These are phyloP conservation scores for bread wheat (Triticum aestivum) DNA, from an alignment of 176 grass and related monocot genomes.

Conservation along the genomic window DNA sequence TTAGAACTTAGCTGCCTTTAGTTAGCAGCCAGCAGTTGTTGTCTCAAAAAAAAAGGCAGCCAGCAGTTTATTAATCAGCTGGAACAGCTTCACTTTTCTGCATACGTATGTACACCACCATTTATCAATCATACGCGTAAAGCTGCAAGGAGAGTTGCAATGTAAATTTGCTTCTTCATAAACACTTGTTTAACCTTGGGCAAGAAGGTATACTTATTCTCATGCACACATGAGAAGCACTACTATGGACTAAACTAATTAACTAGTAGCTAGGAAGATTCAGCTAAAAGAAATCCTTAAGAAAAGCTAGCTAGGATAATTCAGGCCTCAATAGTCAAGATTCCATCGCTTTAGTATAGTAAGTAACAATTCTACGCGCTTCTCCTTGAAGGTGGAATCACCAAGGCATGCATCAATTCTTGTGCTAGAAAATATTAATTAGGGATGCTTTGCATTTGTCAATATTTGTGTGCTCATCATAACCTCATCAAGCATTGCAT, in stretches of 20 bases:
- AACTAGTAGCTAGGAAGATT: background rate
- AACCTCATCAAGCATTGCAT: slow-evolving; percentile 11
- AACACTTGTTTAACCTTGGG: background rate
- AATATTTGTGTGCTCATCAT: slow-evolving; percentile 24
- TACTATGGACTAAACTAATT: background rate
- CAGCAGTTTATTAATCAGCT: background rate
- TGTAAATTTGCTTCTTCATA: background rate
- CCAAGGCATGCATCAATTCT: background rate
- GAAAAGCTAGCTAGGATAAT: no score
- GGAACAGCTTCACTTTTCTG: background rate
- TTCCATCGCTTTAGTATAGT: background rate
- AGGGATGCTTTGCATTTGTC: slow-evolving; percentile 24
- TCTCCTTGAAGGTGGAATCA: background rate
- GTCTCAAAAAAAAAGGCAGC: no score
- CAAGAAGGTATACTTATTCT: background rate
- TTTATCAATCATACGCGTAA: background rate
- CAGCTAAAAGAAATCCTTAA: no score
- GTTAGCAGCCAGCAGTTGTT: no score
- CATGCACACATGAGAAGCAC: background rate
- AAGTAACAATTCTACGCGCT: background rate
- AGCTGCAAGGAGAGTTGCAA: background rate
- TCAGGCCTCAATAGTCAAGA: background rate
- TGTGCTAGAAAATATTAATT: background rate
- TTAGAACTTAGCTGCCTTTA: background rate
- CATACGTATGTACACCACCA: background rate